Conservation (phyloP, 495 filamentous ascomycete genomes). For the Aspergillus kassunensis region DNA sequence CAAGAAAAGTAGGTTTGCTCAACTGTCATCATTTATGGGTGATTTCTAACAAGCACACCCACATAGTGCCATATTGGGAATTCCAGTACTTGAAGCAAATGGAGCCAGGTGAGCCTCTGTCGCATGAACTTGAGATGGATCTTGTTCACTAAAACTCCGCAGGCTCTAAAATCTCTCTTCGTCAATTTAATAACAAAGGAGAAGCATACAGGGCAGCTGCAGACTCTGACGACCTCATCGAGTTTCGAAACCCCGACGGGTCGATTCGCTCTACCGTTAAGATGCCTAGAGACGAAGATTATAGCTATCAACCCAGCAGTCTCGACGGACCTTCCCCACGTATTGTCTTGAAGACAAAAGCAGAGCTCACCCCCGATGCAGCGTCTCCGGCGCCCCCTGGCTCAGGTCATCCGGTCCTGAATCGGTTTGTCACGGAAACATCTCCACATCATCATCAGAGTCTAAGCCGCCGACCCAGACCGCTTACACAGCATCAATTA, state of each 20-base stretch:
- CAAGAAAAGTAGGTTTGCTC: constrained; percentile 37
- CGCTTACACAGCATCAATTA: constrained; percentile 87
- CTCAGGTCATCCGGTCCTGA: constrained; percentile 44
- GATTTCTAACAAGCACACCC: background rate
- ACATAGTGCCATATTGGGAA: constrained; percentile 6
- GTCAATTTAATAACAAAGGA: constrained; percentile 2
- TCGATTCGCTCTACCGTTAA: constrained; percentile 3
- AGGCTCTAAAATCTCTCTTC: background rate
- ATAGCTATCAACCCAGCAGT: constrained; percentile 31
- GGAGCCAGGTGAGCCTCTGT: background rate
- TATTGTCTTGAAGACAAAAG: constrained; percentile 46
- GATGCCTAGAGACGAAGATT: constrained; percentile 4
- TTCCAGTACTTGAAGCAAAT: background rate
- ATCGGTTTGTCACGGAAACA: constrained; percentile 43
- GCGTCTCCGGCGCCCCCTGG: constrained; percentile 49
- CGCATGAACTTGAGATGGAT: background rate
- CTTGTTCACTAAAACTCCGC: background rate
- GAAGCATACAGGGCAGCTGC: constrained; percentile 2
- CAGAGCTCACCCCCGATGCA: constrained; percentile 44
- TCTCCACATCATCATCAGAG: constrained; percentile 28
- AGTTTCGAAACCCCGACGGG: constrained; percentile 7
- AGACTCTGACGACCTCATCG: constrained; percentile 6
- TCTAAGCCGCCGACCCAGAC: constrained; percentile 61
- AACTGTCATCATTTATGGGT: background rate
- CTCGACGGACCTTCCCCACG: constrained; percentile 33